Conservation (phyloP, 2,329 filamentous ascomycete genomes). For the Hymenoscyphus scutula region DNA sequence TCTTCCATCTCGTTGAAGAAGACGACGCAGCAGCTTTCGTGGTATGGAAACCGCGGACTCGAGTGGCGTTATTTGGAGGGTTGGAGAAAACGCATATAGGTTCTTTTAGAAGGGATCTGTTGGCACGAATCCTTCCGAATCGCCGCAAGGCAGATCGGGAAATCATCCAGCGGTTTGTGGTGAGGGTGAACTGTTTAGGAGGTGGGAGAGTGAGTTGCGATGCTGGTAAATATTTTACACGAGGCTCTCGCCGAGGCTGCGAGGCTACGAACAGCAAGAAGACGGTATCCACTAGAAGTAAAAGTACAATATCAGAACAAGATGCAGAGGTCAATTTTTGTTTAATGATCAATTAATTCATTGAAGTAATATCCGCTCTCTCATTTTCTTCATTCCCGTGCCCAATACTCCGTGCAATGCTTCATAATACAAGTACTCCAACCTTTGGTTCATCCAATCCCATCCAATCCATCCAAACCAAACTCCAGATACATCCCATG, state of each 20-base stretch:
- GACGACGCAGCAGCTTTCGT: slow-evolving; percentile 31
- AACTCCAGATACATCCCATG: neutral
- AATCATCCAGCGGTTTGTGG: slow-evolving; percentile 28
- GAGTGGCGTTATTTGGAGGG: neutral
- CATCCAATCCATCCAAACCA: neutral
- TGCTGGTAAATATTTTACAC: neutral
- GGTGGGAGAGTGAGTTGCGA: neutral
- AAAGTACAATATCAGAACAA: neutral
- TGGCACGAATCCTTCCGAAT: slow-evolving; percentile 15
- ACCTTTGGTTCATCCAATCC: neutral
- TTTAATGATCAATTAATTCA: neutral
- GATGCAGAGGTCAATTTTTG: neutral
- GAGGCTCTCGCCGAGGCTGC: slow-evolving; percentile 4
- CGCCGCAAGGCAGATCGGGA: slow-evolving; percentile 25
- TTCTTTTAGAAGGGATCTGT: slow-evolving; percentile 1
- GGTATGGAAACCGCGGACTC: slow-evolving; percentile 7
- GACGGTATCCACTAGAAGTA: neutral
- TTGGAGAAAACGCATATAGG: neutral
- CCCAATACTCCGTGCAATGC: slow-evolving; percentile 2
- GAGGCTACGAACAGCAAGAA: neutral
- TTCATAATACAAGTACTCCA: slow-evolving; percentile 2
- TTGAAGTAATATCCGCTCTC: neutral
- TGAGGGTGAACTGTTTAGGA: neutral
- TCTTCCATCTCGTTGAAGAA: slow-evolving; percentile 79
- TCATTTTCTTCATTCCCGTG: neutral